A percentile compares a stretch with the other conserved stretches of the same genome.
phyloP scores from a whole-genome alignment of 129 eudicot species.

The Centaurea solstitialis region DNA sequence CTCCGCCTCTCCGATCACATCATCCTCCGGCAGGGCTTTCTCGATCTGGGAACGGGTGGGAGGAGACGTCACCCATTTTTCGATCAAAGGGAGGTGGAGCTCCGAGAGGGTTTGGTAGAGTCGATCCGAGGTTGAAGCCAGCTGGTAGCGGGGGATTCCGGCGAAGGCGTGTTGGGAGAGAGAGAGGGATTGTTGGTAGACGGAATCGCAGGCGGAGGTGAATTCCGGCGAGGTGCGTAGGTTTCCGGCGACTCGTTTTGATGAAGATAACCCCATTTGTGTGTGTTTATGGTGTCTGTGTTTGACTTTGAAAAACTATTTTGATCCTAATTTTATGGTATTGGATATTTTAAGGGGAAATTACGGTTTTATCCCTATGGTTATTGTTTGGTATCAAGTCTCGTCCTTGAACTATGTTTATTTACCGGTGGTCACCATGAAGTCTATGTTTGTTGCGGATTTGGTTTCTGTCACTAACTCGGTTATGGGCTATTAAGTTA shows the following conservation, averaged over 20 bases:
- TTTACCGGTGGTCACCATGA: no score
- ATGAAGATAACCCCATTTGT: constrained; percentile 62
- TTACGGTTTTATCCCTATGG: background rate
- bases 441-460: no score
- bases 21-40: constrained; percentile 27
- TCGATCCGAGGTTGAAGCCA: constrained; percentile 53
- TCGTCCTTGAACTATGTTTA: background rate
- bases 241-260: constrained; percentile 46
- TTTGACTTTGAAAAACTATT: background rate
- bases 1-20: constrained; percentile 23
- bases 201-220: constrained; percentile 61
- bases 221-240: constrained; percentile 58
- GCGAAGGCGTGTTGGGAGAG: constrained; percentile 68
- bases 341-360: no score
- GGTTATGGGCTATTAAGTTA: no score
- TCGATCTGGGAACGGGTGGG: constrained; percentile 70
- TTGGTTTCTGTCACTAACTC: no score
- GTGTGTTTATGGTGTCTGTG: background rate
- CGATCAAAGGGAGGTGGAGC: constrained; percentile 37
- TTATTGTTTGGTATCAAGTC: background rate
- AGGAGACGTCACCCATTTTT: constrained; percentile 56
- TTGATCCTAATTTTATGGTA: background rate
- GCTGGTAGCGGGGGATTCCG: constrained; percentile 75
- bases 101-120: constrained; percentile 54
- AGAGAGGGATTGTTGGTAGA: constrained; percentile 41